phyloP scores from a whole-genome alignment of 208 protist species.

The Plasmodiophora brassicae region DNA sequence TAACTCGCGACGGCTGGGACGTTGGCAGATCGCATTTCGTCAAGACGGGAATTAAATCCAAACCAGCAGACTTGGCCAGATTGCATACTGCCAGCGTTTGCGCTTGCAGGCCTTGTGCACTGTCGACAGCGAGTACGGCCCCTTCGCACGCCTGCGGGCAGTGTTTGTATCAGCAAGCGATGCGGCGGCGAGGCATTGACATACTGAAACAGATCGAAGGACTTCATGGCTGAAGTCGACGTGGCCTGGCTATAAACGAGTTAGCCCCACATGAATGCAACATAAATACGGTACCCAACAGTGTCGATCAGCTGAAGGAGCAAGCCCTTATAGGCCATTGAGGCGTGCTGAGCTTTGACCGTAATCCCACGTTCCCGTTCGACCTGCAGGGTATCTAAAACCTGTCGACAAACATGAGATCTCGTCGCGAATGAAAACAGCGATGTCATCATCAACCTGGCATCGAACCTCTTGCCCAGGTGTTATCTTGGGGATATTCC shows the following conservation, averaged over 20 bases:
- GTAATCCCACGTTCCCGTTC: neutral
- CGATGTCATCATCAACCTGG: neutral
- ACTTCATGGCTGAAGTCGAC: constrained; percentile 14
- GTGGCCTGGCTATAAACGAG: neutral
- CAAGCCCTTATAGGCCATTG: neutral
- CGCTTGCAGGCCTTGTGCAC: neutral
- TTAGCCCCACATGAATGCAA: neutral
- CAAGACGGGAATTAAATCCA: neutral
- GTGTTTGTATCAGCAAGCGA: no score
- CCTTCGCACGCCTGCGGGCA: neutral
- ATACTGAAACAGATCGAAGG: neutral
- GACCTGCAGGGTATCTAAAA: constrained; percentile 20
- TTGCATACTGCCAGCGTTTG: neutral
- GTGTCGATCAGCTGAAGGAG: constrained; percentile 25
- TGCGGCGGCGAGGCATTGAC: no score
- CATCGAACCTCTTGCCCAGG: neutral
- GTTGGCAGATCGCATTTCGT: constrained; percentile 19
- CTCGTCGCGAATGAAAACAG: neutral
- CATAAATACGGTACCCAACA: neutral
- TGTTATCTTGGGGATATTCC: neutral
- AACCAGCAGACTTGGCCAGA: neutral
- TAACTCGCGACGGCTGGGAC: neutral
- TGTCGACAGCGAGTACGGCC: neutral
- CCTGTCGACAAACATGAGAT: neutral
- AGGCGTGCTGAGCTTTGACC: constrained; percentile 21